Evolutionary conservation across 495 filamentous ascomycete genomes (phyloP).

Genomic region (Cercophora sp.): DNA sequence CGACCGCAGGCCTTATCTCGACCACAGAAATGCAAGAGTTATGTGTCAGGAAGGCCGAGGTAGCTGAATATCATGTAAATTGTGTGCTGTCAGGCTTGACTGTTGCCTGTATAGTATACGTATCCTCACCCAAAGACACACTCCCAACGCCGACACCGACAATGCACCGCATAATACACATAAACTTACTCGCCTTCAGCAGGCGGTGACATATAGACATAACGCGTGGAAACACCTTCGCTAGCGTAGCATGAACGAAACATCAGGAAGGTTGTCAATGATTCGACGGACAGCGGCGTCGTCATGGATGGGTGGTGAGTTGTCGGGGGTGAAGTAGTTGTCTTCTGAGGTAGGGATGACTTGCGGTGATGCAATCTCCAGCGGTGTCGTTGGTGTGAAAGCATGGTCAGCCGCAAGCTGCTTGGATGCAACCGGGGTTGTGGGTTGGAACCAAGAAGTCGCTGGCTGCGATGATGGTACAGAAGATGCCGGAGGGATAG

Average conservation of each 20-base stretch:
- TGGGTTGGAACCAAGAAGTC: too few relatives aligned
- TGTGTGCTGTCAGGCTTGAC: neutral
- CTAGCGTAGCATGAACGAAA: constrained; percentile 52
- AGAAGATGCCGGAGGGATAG: too few relatives aligned
- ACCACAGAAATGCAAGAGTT: too few relatives aligned
- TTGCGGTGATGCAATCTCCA: constrained; percentile 13
- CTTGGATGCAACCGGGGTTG: too few relatives aligned
- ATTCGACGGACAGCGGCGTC: constrained; percentile 20
- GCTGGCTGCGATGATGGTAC: too few relatives aligned
- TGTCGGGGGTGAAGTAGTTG: too few relatives aligned
- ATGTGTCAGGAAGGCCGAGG: too few relatives aligned
- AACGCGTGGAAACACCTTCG: neutral
- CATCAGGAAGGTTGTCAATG: constrained; percentile 43
- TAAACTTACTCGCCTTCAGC: neutral
- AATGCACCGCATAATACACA: neutral
- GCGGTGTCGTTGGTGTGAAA: constrained; percentile 16
- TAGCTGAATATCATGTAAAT: too few relatives aligned
- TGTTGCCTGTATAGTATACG: neutral
- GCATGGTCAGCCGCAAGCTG: too few relatives aligned
- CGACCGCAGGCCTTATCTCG: too few relatives aligned
- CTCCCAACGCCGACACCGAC: neutral
- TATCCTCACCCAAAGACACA: neutral
- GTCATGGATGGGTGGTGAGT: too few relatives aligned
- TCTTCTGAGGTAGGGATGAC: constrained; percentile 1
- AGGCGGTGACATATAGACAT: neutral